Evolutionary conservation across 179 eudicot genomes (phyloP), one percentile per base, ranked within the genome.

Genomic region (Heliamphora pulchella): DNA sequence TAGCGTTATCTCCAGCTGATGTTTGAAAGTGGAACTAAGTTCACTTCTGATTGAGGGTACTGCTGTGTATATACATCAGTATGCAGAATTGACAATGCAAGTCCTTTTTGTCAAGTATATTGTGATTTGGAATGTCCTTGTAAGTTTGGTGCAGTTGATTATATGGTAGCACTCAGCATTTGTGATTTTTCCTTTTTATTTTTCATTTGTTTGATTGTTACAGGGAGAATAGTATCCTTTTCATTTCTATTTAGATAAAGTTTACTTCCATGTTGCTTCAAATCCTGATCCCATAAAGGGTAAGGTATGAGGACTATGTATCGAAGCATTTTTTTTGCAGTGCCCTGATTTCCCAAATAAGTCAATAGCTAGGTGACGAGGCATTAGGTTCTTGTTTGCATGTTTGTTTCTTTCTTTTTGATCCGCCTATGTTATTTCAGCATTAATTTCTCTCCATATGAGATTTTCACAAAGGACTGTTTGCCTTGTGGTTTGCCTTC

Each of bases 1-100:
- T 82, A 78, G 66, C 78, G 57, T 41, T 57, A 41, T 65, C 14
- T 41, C 17, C 51, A 50, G 8, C 46, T 22, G 63, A 74, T 31
- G 47, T 48, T 74, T 22, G 77, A 22, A 15, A 54, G 55, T 31
- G 46, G 62, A 74, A 8, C 48, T 54, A 11, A 41, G 43, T 74
- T 53, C 4, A 74, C 7, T 31, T 74, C 20, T 31, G 17, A 55
- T 15, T 39, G 77, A 55, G 47, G 77, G 63, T 31, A 10, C 18
- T 74, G 62, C 48, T 17, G 4, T 55, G 75, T 50, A 71, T 74
- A 55, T 74, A 73, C 48, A 11, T 74, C 22, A 3, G 3, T 53
- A 0, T 53, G 39, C 14, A 54, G 5, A 41, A 15, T 18, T 31
- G 44, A 51, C 22, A 13, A 11, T 31, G 18, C 46, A 54, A 11